phyloP scores from a whole-genome alignment of 805 yeast species.

The Hanseniaspora vineae region DNA sequence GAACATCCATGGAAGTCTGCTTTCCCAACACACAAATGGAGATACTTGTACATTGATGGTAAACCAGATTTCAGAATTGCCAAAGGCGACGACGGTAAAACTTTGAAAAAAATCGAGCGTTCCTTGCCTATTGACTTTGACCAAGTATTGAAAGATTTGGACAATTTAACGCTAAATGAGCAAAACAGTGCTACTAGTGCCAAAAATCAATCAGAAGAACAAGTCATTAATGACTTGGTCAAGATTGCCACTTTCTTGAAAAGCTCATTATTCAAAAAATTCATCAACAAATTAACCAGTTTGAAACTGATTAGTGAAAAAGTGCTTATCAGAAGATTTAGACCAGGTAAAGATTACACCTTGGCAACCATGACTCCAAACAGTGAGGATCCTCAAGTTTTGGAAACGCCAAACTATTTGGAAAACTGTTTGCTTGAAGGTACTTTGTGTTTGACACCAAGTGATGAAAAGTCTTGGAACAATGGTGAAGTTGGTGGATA shows the following conservation, averaged over 20 bases:
- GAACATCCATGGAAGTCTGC: slow-evolving; percentile 78
- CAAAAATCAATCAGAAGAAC: background rate
- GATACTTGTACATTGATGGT: slow-evolving; percentile 76
- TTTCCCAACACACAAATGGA: slow-evolving; percentile 85
- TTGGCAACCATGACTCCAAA: slow-evolving; percentile 53
- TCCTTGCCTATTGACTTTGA: background rate
- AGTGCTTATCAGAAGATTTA: slow-evolving; percentile 66
- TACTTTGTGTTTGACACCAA: slow-evolving; percentile 70
- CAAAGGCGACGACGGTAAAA: slow-evolving; percentile 14
- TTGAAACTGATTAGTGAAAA: slow-evolving; percentile 52
- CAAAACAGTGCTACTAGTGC: slow-evolving; percentile 15
- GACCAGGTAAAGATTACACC: slow-evolving; percentile 92
- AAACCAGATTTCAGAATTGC: slow-evolving; percentile 23
- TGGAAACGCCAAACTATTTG: slow-evolving; percentile 24
- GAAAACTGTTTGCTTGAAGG: slow-evolving; percentile 57
- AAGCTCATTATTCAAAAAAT: slow-evolving; percentile 51
- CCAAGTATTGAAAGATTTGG: slow-evolving; percentile 14
- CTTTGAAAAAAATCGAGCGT: slow-evolving; percentile 11
- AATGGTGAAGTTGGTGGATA: slow-evolving; percentile 90
- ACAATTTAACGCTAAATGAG: slow-evolving; percentile 21
- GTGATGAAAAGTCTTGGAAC: slow-evolving; percentile 55
- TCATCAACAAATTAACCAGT: slow-evolving; percentile 52
- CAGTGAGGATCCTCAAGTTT: slow-evolving; percentile 14
- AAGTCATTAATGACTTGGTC: slow-evolving; percentile 23
- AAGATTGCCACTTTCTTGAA: slow-evolving; percentile 47